Evolutionary conservation across 176 grass and related monocot species (phyloP).

Genomic region (Poa annua): DNA sequence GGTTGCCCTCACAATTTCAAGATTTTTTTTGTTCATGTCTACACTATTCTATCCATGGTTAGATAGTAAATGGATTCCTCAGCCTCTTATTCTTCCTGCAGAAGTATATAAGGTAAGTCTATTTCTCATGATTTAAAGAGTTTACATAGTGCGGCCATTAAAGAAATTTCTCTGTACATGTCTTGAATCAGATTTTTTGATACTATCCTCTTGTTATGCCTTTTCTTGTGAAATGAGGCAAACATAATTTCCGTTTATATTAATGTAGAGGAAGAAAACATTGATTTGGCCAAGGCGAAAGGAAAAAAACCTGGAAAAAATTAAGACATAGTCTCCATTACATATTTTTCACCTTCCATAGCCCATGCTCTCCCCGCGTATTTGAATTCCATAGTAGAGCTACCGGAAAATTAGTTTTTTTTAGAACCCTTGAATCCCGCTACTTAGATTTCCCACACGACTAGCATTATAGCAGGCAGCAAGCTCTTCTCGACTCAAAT

Average conservation of each 20-base stretch:
- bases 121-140: conserved; percentile 13
- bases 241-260: neutral
- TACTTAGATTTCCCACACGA: neutral
- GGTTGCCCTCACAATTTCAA: conserved; percentile 64
- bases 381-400: neutral
- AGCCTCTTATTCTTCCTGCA: conserved; percentile 83
- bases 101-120: conserved; percentile 90
- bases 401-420: neutral
- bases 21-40: conserved; percentile 61
- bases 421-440: neutral
- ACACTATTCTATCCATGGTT: conserved; percentile 77
- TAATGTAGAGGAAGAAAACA: neutral
- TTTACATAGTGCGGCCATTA: neutral
- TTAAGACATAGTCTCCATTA: neutral
- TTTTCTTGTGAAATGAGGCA: neutral
- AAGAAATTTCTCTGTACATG: neutral
- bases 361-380: neutral
- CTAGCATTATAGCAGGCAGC: neutral
- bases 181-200: neutral
- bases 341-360: neutral
- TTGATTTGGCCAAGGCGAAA: neutral
- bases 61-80: conserved; percentile 72
- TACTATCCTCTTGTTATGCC: neutral
- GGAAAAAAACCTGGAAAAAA: neutral
- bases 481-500: neutral